These are phyloP conservation scores for Vigna unguiculata DNA, from an alignment of 306 rosid species.

Conservation along the genomic window DNA sequence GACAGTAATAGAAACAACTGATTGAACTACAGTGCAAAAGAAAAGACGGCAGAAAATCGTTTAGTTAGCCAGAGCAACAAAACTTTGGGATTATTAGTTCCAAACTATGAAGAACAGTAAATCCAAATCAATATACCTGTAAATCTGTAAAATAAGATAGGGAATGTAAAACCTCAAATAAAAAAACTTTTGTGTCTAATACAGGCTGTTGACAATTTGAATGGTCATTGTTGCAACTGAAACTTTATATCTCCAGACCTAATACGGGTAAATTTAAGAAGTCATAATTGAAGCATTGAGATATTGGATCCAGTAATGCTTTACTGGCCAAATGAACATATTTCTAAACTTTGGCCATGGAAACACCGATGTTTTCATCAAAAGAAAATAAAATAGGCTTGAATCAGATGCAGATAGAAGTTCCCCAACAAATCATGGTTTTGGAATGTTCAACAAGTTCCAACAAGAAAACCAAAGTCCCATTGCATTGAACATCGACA, in stretches of 20 bases:
- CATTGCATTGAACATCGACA: background rate
- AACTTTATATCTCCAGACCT: background rate
- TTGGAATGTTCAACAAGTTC: constrained; percentile 25
- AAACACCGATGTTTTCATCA: background rate
- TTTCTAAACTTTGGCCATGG: constrained; percentile 18
- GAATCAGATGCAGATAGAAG: constrained; percentile 35
- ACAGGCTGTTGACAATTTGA: constrained; percentile 4
- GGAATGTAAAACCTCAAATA: background rate
- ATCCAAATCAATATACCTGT: constrained; percentile 18
- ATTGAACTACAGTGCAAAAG: constrained; percentile 26
- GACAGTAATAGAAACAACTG: constrained; percentile 29
- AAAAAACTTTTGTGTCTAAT: background rate
- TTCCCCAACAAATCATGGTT: constrained; percentile 11
- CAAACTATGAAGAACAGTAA: background rate
- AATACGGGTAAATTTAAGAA: background rate
- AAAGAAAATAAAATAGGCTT: constrained; percentile 18
- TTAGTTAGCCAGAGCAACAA: background rate
- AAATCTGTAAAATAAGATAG: constrained; percentile 18
- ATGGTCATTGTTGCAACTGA: constrained; percentile 33
- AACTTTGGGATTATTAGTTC: constrained; percentile 15
- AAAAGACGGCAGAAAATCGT: background rate
- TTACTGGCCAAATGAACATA: background rate
- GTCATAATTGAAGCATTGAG: constrained; percentile 26
- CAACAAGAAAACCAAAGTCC: constrained; percentile 13
- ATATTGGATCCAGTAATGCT: constrained; percentile 17